phyloP scores from a whole-genome alignment of 805 yeast genomes.

The Wickerhamiella hasegawae region DNA sequence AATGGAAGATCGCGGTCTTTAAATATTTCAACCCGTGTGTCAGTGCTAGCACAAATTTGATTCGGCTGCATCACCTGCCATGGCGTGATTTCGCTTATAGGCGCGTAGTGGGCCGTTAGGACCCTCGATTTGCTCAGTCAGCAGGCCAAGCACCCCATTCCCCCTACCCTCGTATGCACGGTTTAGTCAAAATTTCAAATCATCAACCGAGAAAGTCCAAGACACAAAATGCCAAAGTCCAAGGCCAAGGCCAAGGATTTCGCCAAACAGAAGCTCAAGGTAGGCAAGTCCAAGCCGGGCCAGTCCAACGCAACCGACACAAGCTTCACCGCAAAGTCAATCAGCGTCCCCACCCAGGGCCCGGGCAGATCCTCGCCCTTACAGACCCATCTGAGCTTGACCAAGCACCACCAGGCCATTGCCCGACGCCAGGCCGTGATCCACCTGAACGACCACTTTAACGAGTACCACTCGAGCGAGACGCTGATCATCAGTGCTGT shows the following conservation, averaged over 20 bases:
- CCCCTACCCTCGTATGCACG: no score
- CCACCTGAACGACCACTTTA: slow-evolving; percentile 7
- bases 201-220: no score
- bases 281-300: slow-evolving; percentile 65
- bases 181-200: no score
- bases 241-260: slow-evolving; percentile 49
- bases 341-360: slow-evolving; percentile 32
- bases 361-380: slow-evolving; percentile 11
- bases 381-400: slow-evolving; percentile 9
- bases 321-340: slow-evolving; percentile 56
- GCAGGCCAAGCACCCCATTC: no score
- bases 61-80: no score
- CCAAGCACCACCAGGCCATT: slow-evolving; percentile 15
- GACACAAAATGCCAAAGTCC: no score
- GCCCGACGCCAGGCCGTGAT: slow-evolving; percentile 15
- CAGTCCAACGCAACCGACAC: slow-evolving; percentile 73
- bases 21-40: no score
- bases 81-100: no score
- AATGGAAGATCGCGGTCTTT: no score
- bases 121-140: no score
- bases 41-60: no score
- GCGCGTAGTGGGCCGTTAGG: no score
- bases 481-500: slow-evolving; percentile 28
- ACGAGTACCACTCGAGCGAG: slow-evolving; percentile 6
- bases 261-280: slow-evolving; percentile 61